Conservation (phyloP, 2,329 filamentous ascomycete species). For the Aspergillus sp. region DNA sequence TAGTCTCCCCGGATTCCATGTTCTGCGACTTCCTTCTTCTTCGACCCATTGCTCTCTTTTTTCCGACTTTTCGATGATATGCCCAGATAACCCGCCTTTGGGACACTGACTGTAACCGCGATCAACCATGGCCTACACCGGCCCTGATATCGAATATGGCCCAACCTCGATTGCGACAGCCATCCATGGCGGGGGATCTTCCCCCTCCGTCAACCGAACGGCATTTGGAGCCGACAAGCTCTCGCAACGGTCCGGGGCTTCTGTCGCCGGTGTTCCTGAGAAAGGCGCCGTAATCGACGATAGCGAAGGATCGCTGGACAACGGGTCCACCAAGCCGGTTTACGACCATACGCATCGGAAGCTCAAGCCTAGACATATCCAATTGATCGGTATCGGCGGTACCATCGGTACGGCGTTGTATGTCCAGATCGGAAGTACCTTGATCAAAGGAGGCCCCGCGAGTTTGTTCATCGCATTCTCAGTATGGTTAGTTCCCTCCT, state of each 20-base stretch:
- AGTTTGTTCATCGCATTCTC: constrained; percentile 46
- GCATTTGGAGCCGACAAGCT: constrained; percentile 12
- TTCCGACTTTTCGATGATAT: background rate
- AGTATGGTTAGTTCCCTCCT: constrained; percentile 41
- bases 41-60: background rate
- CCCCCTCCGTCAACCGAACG: constrained; percentile 10
- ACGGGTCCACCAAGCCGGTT: constrained; percentile 22
- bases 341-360: constrained; percentile 40
- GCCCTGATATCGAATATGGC: constrained; percentile 5
- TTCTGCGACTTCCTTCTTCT: constrained; percentile 4
- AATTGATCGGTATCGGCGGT: constrained; percentile 48
- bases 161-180: constrained; percentile 15
- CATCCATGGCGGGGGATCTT: constrained; percentile 16
- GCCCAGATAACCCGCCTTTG: background rate
- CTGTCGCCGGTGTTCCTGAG: constrained; percentile 10
- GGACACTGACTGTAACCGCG: background rate
- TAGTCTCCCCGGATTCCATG: background rate
- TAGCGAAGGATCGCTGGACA: constrained; percentile 21
- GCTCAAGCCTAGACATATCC: constrained; percentile 46
- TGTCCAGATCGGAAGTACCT: constrained; percentile 42
- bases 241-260: constrained; percentile 10
- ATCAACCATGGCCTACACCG: constrained; percentile 17
- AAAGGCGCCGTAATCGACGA: constrained; percentile 17
- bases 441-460: constrained; percentile 43
- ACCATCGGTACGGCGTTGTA: constrained; percentile 46